These are phyloP conservation scores for Fraxinus anomala DNA, from an alignment of 257 asterid species.

Conservation along the genomic window DNA sequence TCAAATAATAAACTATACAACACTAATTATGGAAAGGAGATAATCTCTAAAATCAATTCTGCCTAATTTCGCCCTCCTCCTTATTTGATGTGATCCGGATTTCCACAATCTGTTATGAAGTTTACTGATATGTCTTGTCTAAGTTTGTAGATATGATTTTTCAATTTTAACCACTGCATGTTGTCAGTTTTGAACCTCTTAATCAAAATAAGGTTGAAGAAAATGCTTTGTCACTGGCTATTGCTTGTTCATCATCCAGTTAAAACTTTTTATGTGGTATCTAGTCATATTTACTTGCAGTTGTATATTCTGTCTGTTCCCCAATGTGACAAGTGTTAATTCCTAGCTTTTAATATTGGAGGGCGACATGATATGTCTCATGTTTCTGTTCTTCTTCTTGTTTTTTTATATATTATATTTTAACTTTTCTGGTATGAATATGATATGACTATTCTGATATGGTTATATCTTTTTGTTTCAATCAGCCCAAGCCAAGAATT, in stretches of 20 bases:
- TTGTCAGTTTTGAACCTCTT: background rate
- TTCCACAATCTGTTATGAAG: background rate
- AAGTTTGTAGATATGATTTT: background rate
- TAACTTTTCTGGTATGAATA: background rate
- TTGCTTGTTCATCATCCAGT: background rate
- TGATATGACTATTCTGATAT: conserved; percentile 14
- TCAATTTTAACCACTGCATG: background rate
- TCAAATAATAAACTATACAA: too few relatives aligned
- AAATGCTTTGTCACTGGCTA: background rate
- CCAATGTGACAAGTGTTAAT: background rate
- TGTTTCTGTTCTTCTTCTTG: background rate
- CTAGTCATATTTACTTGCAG: background rate
- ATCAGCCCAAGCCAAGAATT: conserved; percentile 92
- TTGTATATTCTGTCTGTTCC: background rate
- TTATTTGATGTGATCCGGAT: too few relatives aligned
- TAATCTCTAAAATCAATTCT: too few relatives aligned
- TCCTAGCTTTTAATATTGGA: background rate
- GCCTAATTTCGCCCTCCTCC: too few relatives aligned
- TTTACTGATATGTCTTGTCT: background rate
- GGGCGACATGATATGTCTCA: background rate
- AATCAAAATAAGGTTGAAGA: background rate
- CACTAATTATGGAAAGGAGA: too few relatives aligned
- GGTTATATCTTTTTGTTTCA: conserved; percentile 25
- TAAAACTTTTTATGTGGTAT: background rate
- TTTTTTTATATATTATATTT: background rate